Conservation (phyloP, 1,139 yeast species). For the Pichia sp. region DNA sequence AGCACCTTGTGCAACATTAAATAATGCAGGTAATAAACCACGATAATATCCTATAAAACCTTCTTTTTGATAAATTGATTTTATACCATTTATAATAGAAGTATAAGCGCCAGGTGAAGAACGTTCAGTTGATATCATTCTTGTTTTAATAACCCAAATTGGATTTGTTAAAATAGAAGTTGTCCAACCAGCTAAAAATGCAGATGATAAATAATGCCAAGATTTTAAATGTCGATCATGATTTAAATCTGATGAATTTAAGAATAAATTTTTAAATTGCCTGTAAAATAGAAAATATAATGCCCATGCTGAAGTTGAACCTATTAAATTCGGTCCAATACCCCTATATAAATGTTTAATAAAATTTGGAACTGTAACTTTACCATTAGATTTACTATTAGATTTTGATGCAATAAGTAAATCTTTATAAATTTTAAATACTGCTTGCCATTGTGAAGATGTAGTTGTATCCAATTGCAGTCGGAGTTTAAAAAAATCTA, state of each 20-base stretch:
- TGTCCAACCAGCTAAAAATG: constrained; percentile 63
- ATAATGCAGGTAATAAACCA: constrained; percentile 74
- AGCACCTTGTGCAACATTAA: constrained; percentile 86
- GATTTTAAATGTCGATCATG: constrained; percentile 24
- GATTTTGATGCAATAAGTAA: constrained; percentile 18
- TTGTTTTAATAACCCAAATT: constrained; percentile 85
- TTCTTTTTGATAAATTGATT: constrained; percentile 47
- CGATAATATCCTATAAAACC: constrained; percentile 73
- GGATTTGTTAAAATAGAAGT: constrained; percentile 85
- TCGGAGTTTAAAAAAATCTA: constrained; percentile 78
- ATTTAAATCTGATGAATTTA: constrained; percentile 6
- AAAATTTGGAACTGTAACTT: constrained; percentile 14
- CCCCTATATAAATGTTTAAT: constrained; percentile 61
- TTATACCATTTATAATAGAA: constrained; percentile 51
- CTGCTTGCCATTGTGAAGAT: constrained; percentile 22
- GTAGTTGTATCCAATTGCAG: constrained; percentile 46
- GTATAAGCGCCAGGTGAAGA: constrained; percentile 45
- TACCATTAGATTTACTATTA: neutral
- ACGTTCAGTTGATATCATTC: constrained; percentile 61
- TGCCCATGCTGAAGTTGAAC: constrained; percentile 87
- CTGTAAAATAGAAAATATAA: constrained; percentile 73
- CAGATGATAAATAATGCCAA: constrained; percentile 42
- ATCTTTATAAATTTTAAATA: constrained; percentile 24
- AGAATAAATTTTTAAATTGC: constrained; percentile 38
- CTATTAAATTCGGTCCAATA: constrained; percentile 68